These are phyloP conservation scores for Blakeslea trispora DNA, from an alignment of 371 early-diverging fungal genomes.

Conservation along the genomic window DNA sequence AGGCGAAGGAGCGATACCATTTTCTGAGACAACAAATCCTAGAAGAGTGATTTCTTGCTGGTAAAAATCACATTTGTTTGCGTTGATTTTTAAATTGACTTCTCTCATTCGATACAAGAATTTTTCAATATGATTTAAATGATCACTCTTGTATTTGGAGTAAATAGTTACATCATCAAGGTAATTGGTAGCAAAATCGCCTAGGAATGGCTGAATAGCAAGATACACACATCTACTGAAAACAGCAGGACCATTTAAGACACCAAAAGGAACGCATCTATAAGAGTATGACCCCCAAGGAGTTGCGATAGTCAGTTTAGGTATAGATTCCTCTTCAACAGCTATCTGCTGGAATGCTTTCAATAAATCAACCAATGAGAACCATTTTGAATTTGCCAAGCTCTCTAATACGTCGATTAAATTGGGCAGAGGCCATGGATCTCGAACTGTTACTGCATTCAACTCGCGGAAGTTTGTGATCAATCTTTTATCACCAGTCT, in stretches of 20 bases:
- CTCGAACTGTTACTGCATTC: constrained; percentile 9
- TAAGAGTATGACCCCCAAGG: constrained; percentile 8
- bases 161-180: neutral
- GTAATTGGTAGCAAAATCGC: neutral
- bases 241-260: neutral
- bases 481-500: constrained; percentile 7
- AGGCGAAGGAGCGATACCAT: neutral
- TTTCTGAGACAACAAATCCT: neutral
- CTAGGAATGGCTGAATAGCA: constrained; percentile 5
- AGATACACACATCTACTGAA: neutral
- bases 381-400: constrained; percentile 1
- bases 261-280: constrained; percentile 6
- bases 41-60: neutral
- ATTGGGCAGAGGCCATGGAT: constrained; percentile 7
- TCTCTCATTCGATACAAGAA: neutral
- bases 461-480: constrained; percentile 10
- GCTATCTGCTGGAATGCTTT: constrained; percentile 9
- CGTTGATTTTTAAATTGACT: constrained; percentile 2
- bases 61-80: constrained; percentile 5
- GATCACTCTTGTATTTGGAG: neutral
- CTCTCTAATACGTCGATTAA: constrained; percentile 2
- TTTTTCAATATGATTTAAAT: neutral
- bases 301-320: neutral
- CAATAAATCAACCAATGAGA: neutral
- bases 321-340: neutral